phyloP scores from a whole-genome alignment of 192 early-diverging fungal species.

The Phycomyces nitens region DNA sequence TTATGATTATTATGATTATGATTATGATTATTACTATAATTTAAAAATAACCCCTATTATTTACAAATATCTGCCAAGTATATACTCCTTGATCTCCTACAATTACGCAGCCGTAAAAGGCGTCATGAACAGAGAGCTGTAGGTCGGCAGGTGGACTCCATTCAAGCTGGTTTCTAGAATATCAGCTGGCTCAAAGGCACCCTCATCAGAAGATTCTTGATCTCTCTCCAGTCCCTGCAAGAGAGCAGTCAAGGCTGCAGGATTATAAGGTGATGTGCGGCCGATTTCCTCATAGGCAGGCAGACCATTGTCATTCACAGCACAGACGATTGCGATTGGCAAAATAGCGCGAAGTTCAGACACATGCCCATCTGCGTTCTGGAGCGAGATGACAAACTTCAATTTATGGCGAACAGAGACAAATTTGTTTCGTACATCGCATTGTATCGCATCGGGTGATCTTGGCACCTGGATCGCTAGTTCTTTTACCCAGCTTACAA shows the following conservation, averaged over 20 bases:
- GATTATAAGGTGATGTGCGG: constrained; percentile 23
- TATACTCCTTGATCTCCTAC: not conserved
- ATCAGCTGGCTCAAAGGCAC: no score
- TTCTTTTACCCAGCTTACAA: constrained; percentile 19
- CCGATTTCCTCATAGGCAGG: constrained; percentile 31
- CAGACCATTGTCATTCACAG: constrained; percentile 14
- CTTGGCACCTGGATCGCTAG: constrained; percentile 13
- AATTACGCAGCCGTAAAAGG: no score
- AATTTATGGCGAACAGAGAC: constrained; percentile 32
- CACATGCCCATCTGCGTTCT: constrained; percentile 18
- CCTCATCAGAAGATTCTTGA: no score
- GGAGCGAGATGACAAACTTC: constrained; percentile 26
- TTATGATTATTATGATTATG: no score
- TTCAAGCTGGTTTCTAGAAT: no score
- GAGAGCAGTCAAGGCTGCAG: constrained; percentile 11
- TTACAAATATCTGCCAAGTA: not conserved
- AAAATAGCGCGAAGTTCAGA: constrained; percentile 35
- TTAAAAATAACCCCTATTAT: no score
- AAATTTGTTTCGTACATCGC: constrained; percentile 28
- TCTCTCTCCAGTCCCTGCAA: not conserved
- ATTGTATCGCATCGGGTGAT: constrained; percentile 16
- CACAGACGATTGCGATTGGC: constrained; percentile 28
- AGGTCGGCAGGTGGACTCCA: no score
- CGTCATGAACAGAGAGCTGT: no score
- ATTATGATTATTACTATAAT: no score